Evolutionary conservation across 164 flowering plant genomes (phyloP), one percentile per base, ranked within the genome.

Genomic region (Santalum album): DNA sequence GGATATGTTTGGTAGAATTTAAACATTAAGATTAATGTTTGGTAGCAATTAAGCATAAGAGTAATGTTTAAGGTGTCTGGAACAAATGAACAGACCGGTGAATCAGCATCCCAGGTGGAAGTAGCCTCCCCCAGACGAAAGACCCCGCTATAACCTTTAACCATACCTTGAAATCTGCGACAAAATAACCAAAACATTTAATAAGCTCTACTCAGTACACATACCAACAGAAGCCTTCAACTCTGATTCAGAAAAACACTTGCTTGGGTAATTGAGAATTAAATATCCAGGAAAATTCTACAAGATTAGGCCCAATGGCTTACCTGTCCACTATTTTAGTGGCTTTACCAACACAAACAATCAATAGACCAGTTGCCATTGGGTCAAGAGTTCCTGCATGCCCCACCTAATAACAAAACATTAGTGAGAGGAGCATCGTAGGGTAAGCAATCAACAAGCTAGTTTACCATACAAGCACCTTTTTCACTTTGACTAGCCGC

Each of bases 321-420:
- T 70, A 92, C 96, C 83, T 82, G n/a, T 92, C 99, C 27, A 78
- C 99, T 55, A 79, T 34, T 68, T 92, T 89, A 5, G 99, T 92
- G 53, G 97, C 90, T 79, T 87, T 92, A 51, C 99, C 99, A 63
- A 92, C 73, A 74, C 96, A 92, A 7, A 92, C 97, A 53, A 92
- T 92, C 73, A 92, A 74, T 35, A 92, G 72, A 48, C 97, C 99
- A 73, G 96, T 92, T 36, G 99, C 97, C 96, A 89, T 87, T 54
- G 99, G 99, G 78, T 92, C 99, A 65, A 92, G 91, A 12, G 99
- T 92, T 54, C 99, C 99, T 61, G 96, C 91, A 76, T 92, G 99
- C 27, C 97, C 99, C 17, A 92, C 96, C 98, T 92, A 75, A 36
- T 17, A 61, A 32, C 26, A 40, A 25, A 10, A 45, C 49, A 57